These are phyloP conservation scores for Pseudogymnoascus sp. DNA, from an alignment of 2,329 filamentous ascomycete genomes.

Conservation along the genomic window DNA sequence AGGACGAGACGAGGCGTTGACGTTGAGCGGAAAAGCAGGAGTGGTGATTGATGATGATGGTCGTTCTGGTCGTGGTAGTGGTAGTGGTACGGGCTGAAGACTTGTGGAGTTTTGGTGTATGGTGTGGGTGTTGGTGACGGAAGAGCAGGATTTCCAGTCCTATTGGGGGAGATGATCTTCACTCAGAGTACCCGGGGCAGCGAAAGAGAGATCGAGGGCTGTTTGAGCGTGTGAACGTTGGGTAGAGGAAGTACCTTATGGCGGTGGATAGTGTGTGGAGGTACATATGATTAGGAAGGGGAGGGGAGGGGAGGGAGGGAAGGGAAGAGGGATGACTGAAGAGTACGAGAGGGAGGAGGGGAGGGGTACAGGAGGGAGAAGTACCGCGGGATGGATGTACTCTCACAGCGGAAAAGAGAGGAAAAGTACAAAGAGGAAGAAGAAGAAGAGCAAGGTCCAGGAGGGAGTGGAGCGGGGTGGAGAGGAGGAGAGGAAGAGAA, in stretches of 20 bases:
- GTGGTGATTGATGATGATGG: neutral
- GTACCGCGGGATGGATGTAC: neutral
- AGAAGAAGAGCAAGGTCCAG: too few relatives aligned
- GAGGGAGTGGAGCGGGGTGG: neutral
- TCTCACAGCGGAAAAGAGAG: neutral
- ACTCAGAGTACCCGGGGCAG: neutral
- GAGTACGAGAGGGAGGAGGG: neutral
- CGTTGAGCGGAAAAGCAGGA: neutral
- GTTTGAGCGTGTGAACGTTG: neutral
- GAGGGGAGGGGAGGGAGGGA: neutral
- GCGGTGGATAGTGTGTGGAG: neutral
- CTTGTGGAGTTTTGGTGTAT: too few relatives aligned
- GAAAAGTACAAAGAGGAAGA: neutral
- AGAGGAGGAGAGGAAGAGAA: neutral
- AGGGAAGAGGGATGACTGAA: too few relatives aligned
- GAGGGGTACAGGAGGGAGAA: neutral
- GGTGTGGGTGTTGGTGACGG: neutral
- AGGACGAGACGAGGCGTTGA: neutral
- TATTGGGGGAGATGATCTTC: neutral
- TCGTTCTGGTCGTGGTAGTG: neutral
- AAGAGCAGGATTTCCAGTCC: neutral
- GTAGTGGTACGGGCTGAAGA: too few relatives aligned
- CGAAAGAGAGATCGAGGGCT: neutral
- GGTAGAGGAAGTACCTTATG: neutral
- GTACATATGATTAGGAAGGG: neutral